A percentile compares a stretch with the other conserved stretches of the same genome.
Evolutionary conservation across 768 basidiomycete genomes (phyloP).

Genomic region (Podaxis rugospora): DNA sequence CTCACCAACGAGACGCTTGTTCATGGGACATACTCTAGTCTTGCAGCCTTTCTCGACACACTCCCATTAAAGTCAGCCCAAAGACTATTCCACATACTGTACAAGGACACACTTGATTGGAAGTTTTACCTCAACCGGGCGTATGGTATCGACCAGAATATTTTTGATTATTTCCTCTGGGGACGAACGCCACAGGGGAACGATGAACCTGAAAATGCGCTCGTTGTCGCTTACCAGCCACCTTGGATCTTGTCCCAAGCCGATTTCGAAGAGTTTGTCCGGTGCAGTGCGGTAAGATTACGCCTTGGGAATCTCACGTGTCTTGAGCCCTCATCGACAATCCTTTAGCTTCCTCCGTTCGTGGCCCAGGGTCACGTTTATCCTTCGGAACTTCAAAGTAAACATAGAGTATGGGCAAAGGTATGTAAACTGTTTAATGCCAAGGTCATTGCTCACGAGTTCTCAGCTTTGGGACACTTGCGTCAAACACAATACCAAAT

Average conservation of each 20-base stretch:
- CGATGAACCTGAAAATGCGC: conserved; percentile 24
- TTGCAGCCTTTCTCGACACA: conserved; percentile 17
- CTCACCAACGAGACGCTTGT: neutral
- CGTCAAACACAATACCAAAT: conserved; percentile 39
- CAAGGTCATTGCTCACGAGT: neutral
- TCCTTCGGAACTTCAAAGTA: conserved; percentile 31
- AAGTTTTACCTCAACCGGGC: conserved; percentile 30
- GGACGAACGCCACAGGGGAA: conserved; percentile 16
- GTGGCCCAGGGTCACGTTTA: conserved; percentile 27
- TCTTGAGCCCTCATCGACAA: conserved; percentile 12
- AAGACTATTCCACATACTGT: conserved; percentile 39
- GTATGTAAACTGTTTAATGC: conserved; percentile 20
- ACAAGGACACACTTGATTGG: conserved; percentile 39
- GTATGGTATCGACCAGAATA: conserved; percentile 19
- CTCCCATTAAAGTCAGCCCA: conserved; percentile 50
- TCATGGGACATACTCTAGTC: neutral
- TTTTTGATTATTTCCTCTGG: conserved; percentile 47
- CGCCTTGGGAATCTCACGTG: neutral
- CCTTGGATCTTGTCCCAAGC: conserved; percentile 53
- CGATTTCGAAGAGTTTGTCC: conserved; percentile 50
- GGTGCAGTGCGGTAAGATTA: conserved; percentile 34
- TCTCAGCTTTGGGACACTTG: conserved; percentile 55
- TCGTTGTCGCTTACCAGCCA: conserved; percentile 56
- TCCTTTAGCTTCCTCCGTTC: conserved; percentile 37
- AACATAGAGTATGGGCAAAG: conserved; percentile 60